phyloP scores from a whole-genome alignment of 2,329 filamentous ascomycete genomes.

The Leptoxyphium fumago region DNA sequence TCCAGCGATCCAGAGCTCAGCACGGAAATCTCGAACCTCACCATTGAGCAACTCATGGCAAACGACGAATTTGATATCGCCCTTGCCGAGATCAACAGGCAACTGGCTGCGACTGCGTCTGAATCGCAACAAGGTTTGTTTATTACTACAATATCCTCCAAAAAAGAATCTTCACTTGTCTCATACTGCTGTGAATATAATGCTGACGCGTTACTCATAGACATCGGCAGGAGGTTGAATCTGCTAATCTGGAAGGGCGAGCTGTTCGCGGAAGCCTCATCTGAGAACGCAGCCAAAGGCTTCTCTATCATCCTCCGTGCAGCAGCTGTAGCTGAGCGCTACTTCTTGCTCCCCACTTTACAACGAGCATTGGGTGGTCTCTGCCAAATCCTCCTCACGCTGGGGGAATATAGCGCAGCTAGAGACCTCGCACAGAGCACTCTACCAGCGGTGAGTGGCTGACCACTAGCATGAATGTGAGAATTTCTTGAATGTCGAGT shows the following conservation, averaged over 20 bases:
- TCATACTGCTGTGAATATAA: not conserved
- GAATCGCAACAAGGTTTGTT: not conserved
- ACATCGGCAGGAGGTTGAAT: constrained; percentile 53
- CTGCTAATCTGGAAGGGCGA: constrained; percentile 59
- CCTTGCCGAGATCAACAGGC: not conserved
- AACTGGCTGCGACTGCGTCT: not conserved
- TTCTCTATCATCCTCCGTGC: constrained; percentile 67
- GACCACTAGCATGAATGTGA: not conserved
- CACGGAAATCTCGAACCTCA: not conserved
- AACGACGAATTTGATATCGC: not conserved
- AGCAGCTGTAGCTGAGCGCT: constrained; percentile 56
- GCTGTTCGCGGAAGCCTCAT: constrained; percentile 43
- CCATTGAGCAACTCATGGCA: not conserved
- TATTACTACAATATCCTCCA: not conserved
- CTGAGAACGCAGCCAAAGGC: constrained; percentile 55
- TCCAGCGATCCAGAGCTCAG: not conserved
- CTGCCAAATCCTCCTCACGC: constrained; percentile 50
- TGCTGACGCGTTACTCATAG: not conserved
- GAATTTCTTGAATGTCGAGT: constrained; percentile 1
- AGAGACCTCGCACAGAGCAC: constrained; percentile 49
- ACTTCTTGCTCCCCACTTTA: constrained; percentile 51
- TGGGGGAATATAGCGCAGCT: constrained; percentile 57
- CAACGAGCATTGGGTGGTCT: constrained; percentile 59
- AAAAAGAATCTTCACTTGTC: not conserved
- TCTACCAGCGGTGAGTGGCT: constrained; percentile 48